Conservation (phyloP, 1,284 basidiomycete genomes). For the Marasmius tenuissimus region DNA sequence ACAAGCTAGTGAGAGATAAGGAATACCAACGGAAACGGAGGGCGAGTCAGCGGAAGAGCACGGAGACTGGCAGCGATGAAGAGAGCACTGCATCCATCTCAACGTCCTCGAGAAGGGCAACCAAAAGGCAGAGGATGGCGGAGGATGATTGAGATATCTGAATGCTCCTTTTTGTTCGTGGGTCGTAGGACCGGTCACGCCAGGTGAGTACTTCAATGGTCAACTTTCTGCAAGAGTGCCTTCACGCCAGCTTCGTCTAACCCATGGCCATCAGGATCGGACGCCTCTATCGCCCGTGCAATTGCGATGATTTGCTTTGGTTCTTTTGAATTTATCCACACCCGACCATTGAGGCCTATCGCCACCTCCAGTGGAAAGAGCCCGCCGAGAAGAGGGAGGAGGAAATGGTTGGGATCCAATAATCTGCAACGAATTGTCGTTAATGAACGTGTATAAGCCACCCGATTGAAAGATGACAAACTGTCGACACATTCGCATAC, state of each 20-base stretch:
- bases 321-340: conserved; percentile 77
- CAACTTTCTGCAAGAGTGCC: conserved; percentile 54
- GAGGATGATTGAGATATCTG: conserved; percentile 45
- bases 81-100: conserved; percentile 54
- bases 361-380: conserved; percentile 77
- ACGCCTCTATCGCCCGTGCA: conserved; percentile 69
- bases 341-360: conserved; percentile 79
- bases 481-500: conserved; percentile 77
- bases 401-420: conserved; percentile 71
- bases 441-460: conserved; percentile 1
- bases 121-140: conserved; percentile 60
- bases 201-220: conserved; percentile 37
- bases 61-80: conserved; percentile 65
- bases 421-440: conserved; percentile 43
- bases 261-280: conserved; percentile 66
- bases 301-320: conserved; percentile 66
- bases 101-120: conserved; percentile 47
- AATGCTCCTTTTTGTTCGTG: neutral
- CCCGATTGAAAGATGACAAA: conserved; percentile 39
- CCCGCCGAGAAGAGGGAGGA: conserved; percentile 71
- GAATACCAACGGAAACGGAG: conserved; percentile 77
- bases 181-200: neutral
- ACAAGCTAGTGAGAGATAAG: conserved; percentile 64
- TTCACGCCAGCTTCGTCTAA: conserved; percentile 53
- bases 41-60: conserved; percentile 57